Evolutionary conservation across 108 stramenopile genomes (phyloP), one percentile per base, ranked within the genome.

Genomic region (Skeletonema tropicum): DNA sequence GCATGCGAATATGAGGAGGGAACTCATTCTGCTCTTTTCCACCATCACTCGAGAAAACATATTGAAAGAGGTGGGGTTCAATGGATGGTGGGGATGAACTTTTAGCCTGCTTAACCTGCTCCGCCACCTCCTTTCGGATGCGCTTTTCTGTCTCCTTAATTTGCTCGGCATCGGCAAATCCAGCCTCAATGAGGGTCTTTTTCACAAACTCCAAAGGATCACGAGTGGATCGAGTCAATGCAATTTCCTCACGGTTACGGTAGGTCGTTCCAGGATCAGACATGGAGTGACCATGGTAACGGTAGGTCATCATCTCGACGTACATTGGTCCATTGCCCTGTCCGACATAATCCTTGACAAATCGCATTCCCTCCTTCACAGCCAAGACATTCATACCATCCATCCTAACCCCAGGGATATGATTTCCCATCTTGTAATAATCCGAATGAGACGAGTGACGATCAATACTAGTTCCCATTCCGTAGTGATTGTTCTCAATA

Each of bases 261-360:
- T 99, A 99, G 67, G 99, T 98, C 12, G 98, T 98, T 45, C 99
- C 99, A 8, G 99, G 99, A 86, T 99, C 99, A 48, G 94, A 96
- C 99, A 99, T 99, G 86, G 94, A 95, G 87, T 99, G 99, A 49
- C 99, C 99, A 80, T 99, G 99, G 97, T 99, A 99, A 62, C 99
- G 96, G 84, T 98, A 97, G 33, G 99, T 98, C 89, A 94, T 94
- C 88, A 96, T 91, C 86, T 99, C 99, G 29, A 99, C 86, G 83
- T 97, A 99, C 80, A 99, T 97, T 57, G 99, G 99, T 31, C 99
- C 99, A 60, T 99, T 98, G 55, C 99, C 99, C 26, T 75, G 67
- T n/a, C 89, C 94, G 69, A 90, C 94, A 57, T 70, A 92, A 15
- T 98, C 98, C 89, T 97, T 97, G 55, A 90, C 97, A 75, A 97